Percentiles rank a stretch among this genome's conserved stretches.
These are phyloP conservation scores for Pistacia vera DNA, from an alignment of 345 rosid species.

Conservation along the genomic window DNA sequence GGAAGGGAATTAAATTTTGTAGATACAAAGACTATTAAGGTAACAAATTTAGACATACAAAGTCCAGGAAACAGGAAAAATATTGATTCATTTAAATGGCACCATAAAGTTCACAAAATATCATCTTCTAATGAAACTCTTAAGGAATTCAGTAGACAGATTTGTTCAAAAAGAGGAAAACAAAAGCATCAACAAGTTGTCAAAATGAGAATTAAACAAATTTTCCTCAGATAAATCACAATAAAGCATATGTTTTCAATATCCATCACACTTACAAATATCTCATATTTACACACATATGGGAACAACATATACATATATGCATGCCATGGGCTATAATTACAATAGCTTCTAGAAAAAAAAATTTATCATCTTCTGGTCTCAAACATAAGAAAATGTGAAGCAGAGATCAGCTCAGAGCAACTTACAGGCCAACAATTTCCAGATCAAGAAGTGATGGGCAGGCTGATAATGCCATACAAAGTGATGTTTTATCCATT, in stretches of 20 bases:
- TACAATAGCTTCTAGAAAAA: background rate
- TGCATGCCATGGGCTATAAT: background rate
- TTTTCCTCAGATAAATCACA: background rate
- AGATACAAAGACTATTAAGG: slow-evolving; percentile 1
- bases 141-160: background rate
- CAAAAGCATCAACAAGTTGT: slow-evolving; percentile 6
- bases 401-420: slow-evolving; percentile 17
- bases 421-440: slow-evolving; percentile 86
- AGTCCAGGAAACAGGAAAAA: background rate
- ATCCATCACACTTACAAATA: background rate
- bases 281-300: background rate
- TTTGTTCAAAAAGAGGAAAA: background rate
- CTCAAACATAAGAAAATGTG: slow-evolving; percentile 10
- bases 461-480: slow-evolving; percentile 64
- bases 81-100: background rate
- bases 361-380: background rate
- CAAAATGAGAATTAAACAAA: background rate
- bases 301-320: background rate
- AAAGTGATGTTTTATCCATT: slow-evolving; percentile 57
- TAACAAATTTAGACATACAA: background rate
- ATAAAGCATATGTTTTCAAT: background rate
- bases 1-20: background rate
- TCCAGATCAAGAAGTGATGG: slow-evolving; percentile 76
- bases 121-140: background rate
- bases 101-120: background rate